Base-by-base conservation (phyloP, 179 eudicot species). In the Dionaea muscipula region DNA sequence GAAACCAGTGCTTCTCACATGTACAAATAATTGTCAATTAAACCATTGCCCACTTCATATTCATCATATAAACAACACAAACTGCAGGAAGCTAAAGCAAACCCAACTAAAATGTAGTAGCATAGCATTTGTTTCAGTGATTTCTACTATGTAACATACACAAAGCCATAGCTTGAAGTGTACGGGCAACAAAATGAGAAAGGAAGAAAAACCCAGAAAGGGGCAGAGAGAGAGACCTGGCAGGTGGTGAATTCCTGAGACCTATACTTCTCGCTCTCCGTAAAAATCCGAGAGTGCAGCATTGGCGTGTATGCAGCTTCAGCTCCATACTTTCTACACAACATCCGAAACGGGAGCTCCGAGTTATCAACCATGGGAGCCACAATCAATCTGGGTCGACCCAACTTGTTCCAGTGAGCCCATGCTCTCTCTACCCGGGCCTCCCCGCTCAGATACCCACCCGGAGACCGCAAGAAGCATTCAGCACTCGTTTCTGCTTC, bases 301-400 rank as follows among this genome's bases (percentile, higher is more conserved):
- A 93, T 93, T 1, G 96, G 96, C 0, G 99, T 85, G 52, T 93
- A 93, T 39, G 96, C 99, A 22, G 85, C 96, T 37, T 78, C 61
- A 15, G 96, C 99, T 0, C 95, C 99, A 56, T 85, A 85, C 75
- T 85, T 85, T 0, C 95, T 67, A 50, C 96, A 93, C 35, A 93
- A 85, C 80, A 93, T 60, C 21, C 99, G 72, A 63, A 93, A 93
- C 0, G 99, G 99, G 1, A 88, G 81, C 81, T 93, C 96, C 18
- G 99, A 93, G 65, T 89, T 81, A 57, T 93, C 99, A 20, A 93
- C 99, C 96, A 93, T 93, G 1, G 99, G 94, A 5, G 99, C 99
- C 41, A 89, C 97, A 11, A 83, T 51, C 72, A 78, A 36, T 59
- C 68, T 83, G 40, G 97, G 95, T 53, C 68, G 59, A 0, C 96